Percentiles rank a stretch among this genome's conserved stretches.
These are phyloP conservation scores for Flaveria trinervia DNA, from an alignment of 129 eudicot genomes.

Conservation along the genomic window DNA sequence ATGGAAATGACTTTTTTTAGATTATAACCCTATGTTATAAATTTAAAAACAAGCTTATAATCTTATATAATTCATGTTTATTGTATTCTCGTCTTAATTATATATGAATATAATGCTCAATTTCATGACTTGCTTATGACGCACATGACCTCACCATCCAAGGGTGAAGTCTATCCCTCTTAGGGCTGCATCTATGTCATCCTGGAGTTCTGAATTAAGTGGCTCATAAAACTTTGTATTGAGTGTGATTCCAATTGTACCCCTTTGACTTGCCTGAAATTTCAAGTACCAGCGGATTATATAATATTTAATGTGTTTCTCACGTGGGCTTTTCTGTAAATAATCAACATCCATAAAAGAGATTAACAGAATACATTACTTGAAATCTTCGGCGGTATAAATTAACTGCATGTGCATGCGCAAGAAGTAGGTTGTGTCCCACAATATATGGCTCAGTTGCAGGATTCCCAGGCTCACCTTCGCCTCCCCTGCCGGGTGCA, in stretches of 20 bases:
- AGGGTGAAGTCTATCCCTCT: conserved; percentile 38
- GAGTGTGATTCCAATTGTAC: conserved; percentile 32
- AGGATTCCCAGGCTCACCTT: conserved; percentile 27
- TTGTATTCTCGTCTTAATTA: not conserved
- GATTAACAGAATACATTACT: conserved; percentile 4
- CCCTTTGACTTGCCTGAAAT: conserved; percentile 33
- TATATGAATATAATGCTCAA: not conserved
- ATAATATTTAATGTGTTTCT: not conserved
- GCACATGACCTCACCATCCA: conserved; percentile 36
- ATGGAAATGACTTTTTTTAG: not conserved
- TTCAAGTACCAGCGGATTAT: not conserved
- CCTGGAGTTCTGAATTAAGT: conserved; percentile 16
- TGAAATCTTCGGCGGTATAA: conserved; percentile 29
- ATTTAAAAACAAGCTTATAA: not conserved
- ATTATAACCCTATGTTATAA: too few relatives aligned
- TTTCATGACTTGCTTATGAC: not conserved
- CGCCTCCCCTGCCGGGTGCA: conserved; percentile 32
- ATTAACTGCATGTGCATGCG: conserved; percentile 23
- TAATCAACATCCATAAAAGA: not conserved
- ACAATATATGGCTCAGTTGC: conserved; percentile 34
- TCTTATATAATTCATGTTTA: not conserved
- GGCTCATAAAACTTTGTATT: conserved; percentile 27
- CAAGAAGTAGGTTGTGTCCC: conserved; percentile 32
- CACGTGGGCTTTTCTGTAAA: not conserved
- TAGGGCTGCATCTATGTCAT: conserved; percentile 34